Percentiles rank a stretch among this genome's conserved stretches.
Evolutionary conservation across 306 rosid species (phyloP).

Genomic region (apple (Malus domestica)): DNA sequence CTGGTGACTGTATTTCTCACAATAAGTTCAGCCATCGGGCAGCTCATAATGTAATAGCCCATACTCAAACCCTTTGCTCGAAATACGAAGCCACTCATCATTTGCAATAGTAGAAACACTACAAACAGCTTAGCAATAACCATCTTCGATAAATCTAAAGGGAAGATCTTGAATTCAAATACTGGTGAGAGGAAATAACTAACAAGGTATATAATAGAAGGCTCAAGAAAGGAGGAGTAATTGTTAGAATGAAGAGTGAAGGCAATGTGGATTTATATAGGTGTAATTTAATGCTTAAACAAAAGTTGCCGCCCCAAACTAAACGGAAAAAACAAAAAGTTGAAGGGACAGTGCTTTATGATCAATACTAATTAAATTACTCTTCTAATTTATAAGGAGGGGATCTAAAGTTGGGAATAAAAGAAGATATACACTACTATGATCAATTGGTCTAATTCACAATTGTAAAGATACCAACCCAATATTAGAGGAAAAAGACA

Average conservation of each 20-base stretch:
- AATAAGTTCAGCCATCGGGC: constrained; percentile 45
- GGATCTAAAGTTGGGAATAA: neutral
- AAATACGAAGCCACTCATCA: constrained; percentile 23
- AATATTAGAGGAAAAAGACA: neutral
- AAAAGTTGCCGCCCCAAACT: neutral
- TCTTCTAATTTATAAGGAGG: neutral
- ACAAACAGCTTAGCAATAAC: neutral
- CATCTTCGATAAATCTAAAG: neutral
- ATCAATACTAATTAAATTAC: too few relatives aligned
- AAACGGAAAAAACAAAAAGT: neutral
- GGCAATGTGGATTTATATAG: neutral
- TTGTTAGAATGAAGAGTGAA: neutral
- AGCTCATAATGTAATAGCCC: constrained; percentile 46
- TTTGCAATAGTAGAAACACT: constrained; percentile 21
- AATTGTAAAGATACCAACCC: neutral
- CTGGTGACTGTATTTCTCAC: constrained; percentile 37
- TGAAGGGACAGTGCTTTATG: neutral
- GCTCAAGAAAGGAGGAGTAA: neutral
- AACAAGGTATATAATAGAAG: neutral
- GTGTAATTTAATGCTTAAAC: neutral
- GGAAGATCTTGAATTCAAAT: neutral
- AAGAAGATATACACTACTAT: neutral
- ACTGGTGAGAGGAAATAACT: neutral
- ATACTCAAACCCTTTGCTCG: constrained; percentile 42
- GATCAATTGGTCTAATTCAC: too few relatives aligned